phyloP scores from a whole-genome alignment of 495 filamentous ascomycete genomes.

The Aspergillus cavernicola region DNA sequence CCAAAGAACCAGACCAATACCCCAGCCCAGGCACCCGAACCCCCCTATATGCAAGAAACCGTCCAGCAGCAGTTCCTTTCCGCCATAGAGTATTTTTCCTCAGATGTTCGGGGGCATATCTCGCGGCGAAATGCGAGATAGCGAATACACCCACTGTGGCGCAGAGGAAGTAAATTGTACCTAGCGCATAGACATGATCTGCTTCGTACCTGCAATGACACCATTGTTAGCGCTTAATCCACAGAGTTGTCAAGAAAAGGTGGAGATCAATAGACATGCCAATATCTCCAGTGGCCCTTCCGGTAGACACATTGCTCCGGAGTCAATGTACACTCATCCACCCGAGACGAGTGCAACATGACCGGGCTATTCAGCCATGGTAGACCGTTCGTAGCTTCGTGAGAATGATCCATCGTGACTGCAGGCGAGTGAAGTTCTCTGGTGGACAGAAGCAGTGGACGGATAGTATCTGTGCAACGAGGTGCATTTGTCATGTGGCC shows the following conservation, averaged over 20 bases:
- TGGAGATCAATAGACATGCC: no score
- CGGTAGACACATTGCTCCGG: constrained; percentile 46
- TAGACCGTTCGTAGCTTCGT: background rate
- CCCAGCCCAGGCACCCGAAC: background rate
- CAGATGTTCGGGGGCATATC: constrained; percentile 19
- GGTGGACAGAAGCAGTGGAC: background rate
- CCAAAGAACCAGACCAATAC: constrained; percentile 11
- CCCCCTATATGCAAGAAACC: constrained; percentile 18
- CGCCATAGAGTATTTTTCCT: constrained; percentile 25
- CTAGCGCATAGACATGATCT: constrained; percentile 49
- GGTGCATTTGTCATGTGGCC: no score
- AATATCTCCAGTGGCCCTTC: constrained; percentile 28
- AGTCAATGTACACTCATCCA: constrained; percentile 39
- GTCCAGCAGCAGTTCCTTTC: constrained; percentile 13
- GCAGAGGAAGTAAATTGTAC: constrained; percentile 45
- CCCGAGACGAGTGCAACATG: constrained; percentile 47
- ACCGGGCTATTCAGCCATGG: constrained; percentile 47
- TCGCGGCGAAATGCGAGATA: constrained; percentile 40
- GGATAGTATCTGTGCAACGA: no score
- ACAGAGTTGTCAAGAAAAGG: no score
- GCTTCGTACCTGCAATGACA: constrained; percentile 40
- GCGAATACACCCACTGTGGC: constrained; percentile 22
- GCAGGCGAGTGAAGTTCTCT: background rate
- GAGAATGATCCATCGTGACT: no score
- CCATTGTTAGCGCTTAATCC: background rate